Conservation (phyloP, 2,329 filamentous ascomycete genomes). For the Chaetomium sp. region DNA sequence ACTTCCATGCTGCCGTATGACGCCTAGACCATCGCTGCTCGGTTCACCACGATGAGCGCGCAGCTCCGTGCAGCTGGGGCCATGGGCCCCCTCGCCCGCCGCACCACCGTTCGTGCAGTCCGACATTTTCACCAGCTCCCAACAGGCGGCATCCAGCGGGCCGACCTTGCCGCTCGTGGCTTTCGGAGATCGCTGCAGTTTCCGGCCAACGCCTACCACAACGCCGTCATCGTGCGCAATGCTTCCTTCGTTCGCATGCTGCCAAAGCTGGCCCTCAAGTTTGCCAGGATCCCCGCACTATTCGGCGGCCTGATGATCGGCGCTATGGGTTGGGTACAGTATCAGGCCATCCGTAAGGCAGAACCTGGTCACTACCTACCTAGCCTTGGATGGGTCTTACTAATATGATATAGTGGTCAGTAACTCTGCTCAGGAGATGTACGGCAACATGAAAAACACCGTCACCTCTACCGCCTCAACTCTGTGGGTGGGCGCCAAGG, state of each 20-base stretch:
- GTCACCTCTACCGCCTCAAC: slow-evolving; percentile 68
- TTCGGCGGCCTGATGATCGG: slow-evolving; percentile 88
- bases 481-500: slow-evolving; percentile 71
- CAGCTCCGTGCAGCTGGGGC: slow-evolving; percentile 76
- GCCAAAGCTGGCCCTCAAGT: slow-evolving; percentile 88
- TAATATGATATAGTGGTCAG: slow-evolving; percentile 62
- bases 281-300: slow-evolving; percentile 83
- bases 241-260: slow-evolving; percentile 68
- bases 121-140: slow-evolving; percentile 69
- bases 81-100: slow-evolving; percentile 61
- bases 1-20: slow-evolving; percentile 25
- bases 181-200: slow-evolving; percentile 71
- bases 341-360: slow-evolving; percentile 81
- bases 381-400: slow-evolving; percentile 14
- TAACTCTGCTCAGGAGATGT: slow-evolving; percentile 74
- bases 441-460: slow-evolving; percentile 71
- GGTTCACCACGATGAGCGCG: slow-evolving; percentile 61
- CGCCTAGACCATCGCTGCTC: slow-evolving; percentile 23
- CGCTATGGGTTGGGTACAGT: slow-evolving; percentile 88
- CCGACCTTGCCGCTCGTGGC: slow-evolving; percentile 63
- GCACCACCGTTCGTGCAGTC: slow-evolving; percentile 55
- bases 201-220: slow-evolving; percentile 82
- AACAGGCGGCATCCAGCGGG: slow-evolving; percentile 68
- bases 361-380: slow-evolving; percentile 7
- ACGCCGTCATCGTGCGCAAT: slow-evolving; percentile 66